A percentile compares a stretch with the other conserved stretches of the same genome.
phyloP scores from a whole-genome alignment of 176 grass and related monocot species.

The Oryza australiensis region DNA sequence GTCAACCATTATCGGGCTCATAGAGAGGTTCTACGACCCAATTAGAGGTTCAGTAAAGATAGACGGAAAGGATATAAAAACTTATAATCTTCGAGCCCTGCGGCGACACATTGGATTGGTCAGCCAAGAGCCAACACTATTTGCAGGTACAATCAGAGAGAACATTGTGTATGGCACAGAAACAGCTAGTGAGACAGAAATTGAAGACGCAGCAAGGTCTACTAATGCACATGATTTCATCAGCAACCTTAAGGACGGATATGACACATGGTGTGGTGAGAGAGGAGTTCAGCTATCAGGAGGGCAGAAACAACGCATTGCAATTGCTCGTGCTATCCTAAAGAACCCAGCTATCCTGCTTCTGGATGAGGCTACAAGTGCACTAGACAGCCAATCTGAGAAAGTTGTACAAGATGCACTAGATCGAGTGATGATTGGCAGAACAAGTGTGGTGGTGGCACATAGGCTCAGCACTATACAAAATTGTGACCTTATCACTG shows the following conservation, averaged over 20 bases:
- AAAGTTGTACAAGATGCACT: conserved; percentile 88
- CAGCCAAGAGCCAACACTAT: conserved; percentile 95
- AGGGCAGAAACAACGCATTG: conserved; percentile 93
- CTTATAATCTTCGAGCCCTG: conserved; percentile 68
- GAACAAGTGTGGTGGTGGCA: conserved; percentile 87
- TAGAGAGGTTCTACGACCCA: conserved; percentile 95
- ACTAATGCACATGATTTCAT: conserved; percentile 93
- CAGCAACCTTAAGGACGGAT: conserved; percentile 93
- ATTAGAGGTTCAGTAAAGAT: conserved; percentile 67
- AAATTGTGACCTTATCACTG: conserved; percentile 78
- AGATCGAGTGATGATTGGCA: conserved; percentile 80
- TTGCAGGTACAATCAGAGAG: conserved; percentile 74
- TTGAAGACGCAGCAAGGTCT: conserved; percentile 74
- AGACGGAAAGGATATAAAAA: conserved; percentile 71
- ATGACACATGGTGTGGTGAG: conserved; percentile 87
- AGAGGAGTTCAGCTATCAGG: conserved; percentile 87
- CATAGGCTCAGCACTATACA: conserved; percentile 89
- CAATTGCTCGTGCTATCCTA: conserved; percentile 88
- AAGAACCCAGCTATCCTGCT: conserved; percentile 84
- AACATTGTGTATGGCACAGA: conserved; percentile 83
- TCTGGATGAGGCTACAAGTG: conserved; percentile 92
- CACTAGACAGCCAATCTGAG: conserved; percentile 89
- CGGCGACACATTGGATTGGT: conserved; percentile 83
- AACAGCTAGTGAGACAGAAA: conserved; percentile 58
- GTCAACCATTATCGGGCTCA: conserved; percentile 91